Evolutionary conservation across 768 basidiomycete genomes (phyloP), one percentile per base, ranked within the genome.

Genomic region (Rhodosporidiobolus odoratus): DNA sequence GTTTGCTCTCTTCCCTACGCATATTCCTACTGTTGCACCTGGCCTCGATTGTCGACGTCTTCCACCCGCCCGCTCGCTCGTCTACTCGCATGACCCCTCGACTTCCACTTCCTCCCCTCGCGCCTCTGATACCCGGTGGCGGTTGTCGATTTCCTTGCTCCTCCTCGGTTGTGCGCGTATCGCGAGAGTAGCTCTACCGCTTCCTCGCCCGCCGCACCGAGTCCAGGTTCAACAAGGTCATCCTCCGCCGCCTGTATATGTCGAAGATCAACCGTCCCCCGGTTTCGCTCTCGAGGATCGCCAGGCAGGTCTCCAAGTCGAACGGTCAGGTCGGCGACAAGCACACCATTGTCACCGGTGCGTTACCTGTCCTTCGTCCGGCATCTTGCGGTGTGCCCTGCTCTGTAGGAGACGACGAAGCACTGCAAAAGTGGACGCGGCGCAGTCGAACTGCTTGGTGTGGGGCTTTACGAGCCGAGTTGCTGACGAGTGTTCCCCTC

Each of bases 121-220:
- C 21, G 48, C 48, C 48, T n/a, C 21, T n/a, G 21, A 8, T n/a
- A 50, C 48, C 43, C 23, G 13, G 43, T 13, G 23, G 13, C 43
- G 43, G n/a, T n/a, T n/a, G 12, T 23, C 48, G 9, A 23, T 25
- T 58, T 19, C 43, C 45, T 27, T 40, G 3, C 13, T n/a, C 6
- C 40, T 32, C 58, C 38, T 25, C 15, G 32, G 15, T 17, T 35
- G 3, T 35, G 9, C 54, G 4, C 54, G 17, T 25, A 16, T 17
- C 34, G 16, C 30, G 32, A 12, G 19, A 30, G 57, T 77, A 99
- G 95, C 87, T 98, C 75, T 99, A 99, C 85, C 92, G 96, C 78
- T 99, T 99, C 87, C 84, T 99, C 74, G 94, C 96, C 75, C 89
- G 96, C 79, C 89, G 96, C 79, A 98, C 96, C 68, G 91, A 97